phyloP scores from a whole-genome alignment of 2,329 filamentous ascomycete species.

The Fusarium sp. region DNA sequence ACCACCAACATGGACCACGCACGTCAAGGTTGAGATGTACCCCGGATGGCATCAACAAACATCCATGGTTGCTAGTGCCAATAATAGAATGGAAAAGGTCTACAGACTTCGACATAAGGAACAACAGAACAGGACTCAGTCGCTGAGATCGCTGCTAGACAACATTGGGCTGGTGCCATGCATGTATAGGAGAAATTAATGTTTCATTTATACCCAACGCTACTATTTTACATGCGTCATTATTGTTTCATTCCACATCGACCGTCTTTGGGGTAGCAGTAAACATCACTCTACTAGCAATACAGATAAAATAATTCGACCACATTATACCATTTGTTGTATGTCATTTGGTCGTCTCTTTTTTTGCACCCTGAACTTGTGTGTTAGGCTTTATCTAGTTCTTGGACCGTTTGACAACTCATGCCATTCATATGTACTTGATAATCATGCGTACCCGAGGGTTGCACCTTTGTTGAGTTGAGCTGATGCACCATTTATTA shows the following conservation, averaged over 20 bases:
- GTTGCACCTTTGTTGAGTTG: background rate
- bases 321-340: background rate
- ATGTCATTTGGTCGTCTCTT: background rate
- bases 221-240: slow-evolving; percentile 28
- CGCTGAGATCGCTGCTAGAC: background rate
- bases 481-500: background rate
- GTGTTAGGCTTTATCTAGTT: background rate
- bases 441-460: background rate
- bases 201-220: slow-evolving; percentile 6
- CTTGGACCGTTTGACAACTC: background rate
- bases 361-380: background rate
- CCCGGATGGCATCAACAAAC: slow-evolving; percentile 12
- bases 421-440: background rate
- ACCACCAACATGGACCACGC: slow-evolving; percentile 15
- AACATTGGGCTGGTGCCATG: background rate
- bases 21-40: slow-evolving; percentile 5
- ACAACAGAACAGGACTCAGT: background rate
- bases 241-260: slow-evolving; percentile 36
- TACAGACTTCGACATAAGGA: background rate
- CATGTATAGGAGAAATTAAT: background rate
- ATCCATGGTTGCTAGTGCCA: slow-evolving; percentile 21
- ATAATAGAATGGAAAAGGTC: background rate
- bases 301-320: background rate
- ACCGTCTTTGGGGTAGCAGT: slow-evolving; percentile 6
- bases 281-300: background rate